Evolutionary conservation across 73 alveolate genomes (phyloP).

Genomic region (Paramecium primaurelia): DNA sequence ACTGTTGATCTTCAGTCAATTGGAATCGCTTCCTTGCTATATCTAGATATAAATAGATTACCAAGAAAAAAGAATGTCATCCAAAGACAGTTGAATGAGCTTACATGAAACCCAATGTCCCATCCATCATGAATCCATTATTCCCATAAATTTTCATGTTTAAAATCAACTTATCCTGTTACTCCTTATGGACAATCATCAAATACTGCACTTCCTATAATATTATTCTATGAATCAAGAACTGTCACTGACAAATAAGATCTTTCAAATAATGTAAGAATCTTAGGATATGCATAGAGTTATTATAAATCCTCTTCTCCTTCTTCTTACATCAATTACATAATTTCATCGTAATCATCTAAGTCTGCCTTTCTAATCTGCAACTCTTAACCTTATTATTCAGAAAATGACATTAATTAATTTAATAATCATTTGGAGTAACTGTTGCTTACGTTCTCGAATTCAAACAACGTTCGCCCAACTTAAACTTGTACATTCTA

Average conservation of each 20-base stretch:
- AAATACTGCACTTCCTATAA: slow-evolving; percentile 87
- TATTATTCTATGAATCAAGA: slow-evolving; percentile 72
- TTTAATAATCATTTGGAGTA: not conserved
- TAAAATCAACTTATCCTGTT: slow-evolving; percentile 74
- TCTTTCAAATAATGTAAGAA: slow-evolving; percentile 80
- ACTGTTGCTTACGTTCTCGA: not conserved
- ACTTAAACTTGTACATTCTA: not conserved
- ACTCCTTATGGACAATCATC: slow-evolving; percentile 89
- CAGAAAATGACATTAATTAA: slow-evolving; percentile 16
- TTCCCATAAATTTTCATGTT: slow-evolving; percentile 88
- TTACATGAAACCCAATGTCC: slow-evolving; percentile 49
- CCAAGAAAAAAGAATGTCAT: slow-evolving; percentile 73
- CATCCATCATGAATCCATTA: slow-evolving; percentile 71
- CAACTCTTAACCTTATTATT: not conserved
- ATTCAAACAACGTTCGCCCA: slow-evolving; percentile 40
- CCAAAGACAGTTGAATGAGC: slow-evolving; percentile 80
- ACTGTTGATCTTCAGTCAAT: slow-evolving; percentile 64
- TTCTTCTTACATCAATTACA: not conserved
- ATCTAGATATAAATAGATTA: not conserved
- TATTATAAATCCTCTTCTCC: slow-evolving; percentile 46
- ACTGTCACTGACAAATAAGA: slow-evolving; percentile 81
- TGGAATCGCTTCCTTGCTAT: slow-evolving; percentile 4
- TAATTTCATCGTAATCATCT: slow-evolving; percentile 36
- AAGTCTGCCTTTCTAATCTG: slow-evolving; percentile 16
- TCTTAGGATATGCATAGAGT: slow-evolving; percentile 74